phyloP scores from a whole-genome alignment of 2,329 filamentous ascomycete species.

The Talaromyces sp. region DNA sequence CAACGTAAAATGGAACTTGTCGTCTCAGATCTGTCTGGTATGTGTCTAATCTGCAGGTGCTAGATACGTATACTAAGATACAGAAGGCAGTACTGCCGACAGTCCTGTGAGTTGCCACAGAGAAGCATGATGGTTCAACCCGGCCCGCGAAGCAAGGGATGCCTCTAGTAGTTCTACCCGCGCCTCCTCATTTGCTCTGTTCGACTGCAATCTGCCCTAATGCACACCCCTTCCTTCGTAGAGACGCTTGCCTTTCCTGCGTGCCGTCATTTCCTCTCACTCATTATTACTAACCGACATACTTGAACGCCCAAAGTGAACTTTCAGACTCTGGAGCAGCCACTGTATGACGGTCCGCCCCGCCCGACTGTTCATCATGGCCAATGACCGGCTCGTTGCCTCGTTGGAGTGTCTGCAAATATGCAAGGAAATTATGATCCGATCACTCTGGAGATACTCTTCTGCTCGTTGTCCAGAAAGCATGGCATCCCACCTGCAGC shows the following conservation, averaged over 20 bases:
- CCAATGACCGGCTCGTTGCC: slow-evolving; percentile 12
- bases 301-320: not conserved
- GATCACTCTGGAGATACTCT: slow-evolving; percentile 16
- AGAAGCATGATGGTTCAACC: slow-evolving; percentile 23
- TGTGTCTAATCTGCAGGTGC: slow-evolving; percentile 9
- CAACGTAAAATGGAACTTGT: not conserved
- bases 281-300: not conserved
- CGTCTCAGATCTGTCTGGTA: slow-evolving; percentile 5
- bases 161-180: slow-evolving; percentile 29
- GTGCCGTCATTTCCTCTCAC: slow-evolving; percentile 8
- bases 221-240: slow-evolving; percentile 14
- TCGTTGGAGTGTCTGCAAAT: slow-evolving; percentile 25
- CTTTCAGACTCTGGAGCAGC: not conserved
- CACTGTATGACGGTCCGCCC: slow-evolving; percentile 11
- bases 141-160: slow-evolving; percentile 29
- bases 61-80: not conserved
- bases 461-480: slow-evolving; percentile 28
- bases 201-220: slow-evolving; percentile 14
- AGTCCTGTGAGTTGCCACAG: slow-evolving; percentile 21
- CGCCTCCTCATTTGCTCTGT: slow-evolving; percentile 23
- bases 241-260: slow-evolving; percentile 6
- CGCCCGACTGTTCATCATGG: slow-evolving; percentile 4
- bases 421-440: slow-evolving; percentile 37
- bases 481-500: slow-evolving; percentile 30
- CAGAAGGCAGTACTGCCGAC: not conserved